Evolutionary conservation across 73 alveolate species (phyloP), one percentile per base, ranked within the genome.

Genomic region (Effrenium voratum): DNA sequence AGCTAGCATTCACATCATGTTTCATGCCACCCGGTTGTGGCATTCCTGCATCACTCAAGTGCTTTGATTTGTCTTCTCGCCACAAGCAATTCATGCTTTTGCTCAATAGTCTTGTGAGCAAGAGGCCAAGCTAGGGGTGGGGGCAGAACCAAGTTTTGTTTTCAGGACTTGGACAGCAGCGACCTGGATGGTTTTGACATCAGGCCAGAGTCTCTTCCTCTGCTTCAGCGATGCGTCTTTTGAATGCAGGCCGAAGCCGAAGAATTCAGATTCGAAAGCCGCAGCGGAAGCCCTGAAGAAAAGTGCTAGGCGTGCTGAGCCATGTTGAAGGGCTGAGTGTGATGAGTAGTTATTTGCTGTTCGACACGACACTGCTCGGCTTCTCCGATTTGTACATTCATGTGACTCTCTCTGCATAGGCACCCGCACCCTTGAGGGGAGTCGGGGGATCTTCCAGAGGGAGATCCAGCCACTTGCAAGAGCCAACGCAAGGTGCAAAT

Each of bases 131-230:
- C n/a, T n/a, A n/a, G n/a, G n/a, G 30, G 30, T n/a, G 73, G 34
- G 22, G 15, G 22, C 73, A 59, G 73, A 59, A 59, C 73, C 34
- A 12, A n/a, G 73, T 6, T 32, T 36, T 26, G 77, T 32, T 66
- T 36, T 24, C 38, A 84, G 93, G 93, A 84, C 57, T 55, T 84
- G 79, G 93, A 84, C 79, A 52, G 80, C 45, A 84, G 76, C 22
- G 93, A 84, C 34, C 40, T 84, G 79, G 93, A 84, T 84, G 93
- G 93, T 40, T 52, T 84, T 36, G 93, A 84, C 79, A 55, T 84
- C 93, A 84, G 93, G 93, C 52, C 32, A 41, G 28, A 2, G 2
- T 36, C 76, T 50, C 49, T 10, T 13, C 30, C 40, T 24, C 34
- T 28, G 43, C 4, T 22, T 77, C 43, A n/a, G n/a, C n/a, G n/a